Conservation (phyloP, 306 rosid species). For the Trifolium subterraneum region DNA sequence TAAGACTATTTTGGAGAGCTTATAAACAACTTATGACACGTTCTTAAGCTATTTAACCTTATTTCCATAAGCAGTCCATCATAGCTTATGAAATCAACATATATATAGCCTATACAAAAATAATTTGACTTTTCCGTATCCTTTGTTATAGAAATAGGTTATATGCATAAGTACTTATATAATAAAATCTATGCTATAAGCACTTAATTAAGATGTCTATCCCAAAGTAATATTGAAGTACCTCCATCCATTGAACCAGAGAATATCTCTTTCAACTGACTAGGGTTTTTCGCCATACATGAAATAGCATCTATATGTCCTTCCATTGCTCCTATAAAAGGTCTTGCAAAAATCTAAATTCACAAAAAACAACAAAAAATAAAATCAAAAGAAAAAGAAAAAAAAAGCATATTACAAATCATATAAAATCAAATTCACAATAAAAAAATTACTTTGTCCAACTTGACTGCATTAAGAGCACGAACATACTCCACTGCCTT, state of each 20-base stretch:
- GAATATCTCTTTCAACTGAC: constrained; percentile 81
- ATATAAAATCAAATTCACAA: background rate
- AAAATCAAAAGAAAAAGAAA: background rate
- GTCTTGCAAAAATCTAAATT: constrained; percentile 84
- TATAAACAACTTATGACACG: background rate
- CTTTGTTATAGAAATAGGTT: background rate
- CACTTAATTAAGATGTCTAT: background rate
- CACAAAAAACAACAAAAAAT: background rate
- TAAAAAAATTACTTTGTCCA: constrained; percentile 64
- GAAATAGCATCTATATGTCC: constrained; percentile 90
- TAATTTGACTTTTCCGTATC: background rate
- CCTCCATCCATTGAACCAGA: constrained; percentile 99
- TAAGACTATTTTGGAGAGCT: background rate
- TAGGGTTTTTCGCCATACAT: constrained; percentile 84
- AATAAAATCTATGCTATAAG: background rate
- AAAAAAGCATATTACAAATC: background rate
- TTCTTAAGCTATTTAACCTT: background rate
- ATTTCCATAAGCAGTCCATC: background rate
- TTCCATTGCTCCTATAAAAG: constrained; percentile 95
- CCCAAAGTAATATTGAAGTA: constrained; percentile 41
- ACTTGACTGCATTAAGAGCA: constrained; percentile 86
- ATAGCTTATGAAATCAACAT: background rate
- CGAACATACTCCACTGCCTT: constrained; percentile 92
- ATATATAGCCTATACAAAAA: background rate
- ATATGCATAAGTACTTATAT: background rate